Percentiles rank a stretch among this genome's conserved stretches.
These are phyloP conservation scores for Solanum etuberosum DNA, from an alignment of 257 asterid species.

Conservation along the genomic window DNA sequence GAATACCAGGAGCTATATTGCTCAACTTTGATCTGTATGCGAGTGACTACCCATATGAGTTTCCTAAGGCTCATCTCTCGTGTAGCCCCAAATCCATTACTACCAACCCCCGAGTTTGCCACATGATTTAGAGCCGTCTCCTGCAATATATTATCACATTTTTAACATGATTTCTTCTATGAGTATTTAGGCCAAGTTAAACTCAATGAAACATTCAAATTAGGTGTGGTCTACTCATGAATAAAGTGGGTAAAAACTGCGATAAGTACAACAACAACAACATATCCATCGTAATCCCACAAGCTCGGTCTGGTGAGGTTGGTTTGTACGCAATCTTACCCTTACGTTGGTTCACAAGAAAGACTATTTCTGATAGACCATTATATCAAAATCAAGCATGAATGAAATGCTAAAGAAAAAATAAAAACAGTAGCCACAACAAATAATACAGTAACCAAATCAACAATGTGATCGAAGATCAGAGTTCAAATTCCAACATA, in stretches of 20 bases:
- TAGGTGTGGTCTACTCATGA: neutral
- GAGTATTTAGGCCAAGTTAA: neutral
- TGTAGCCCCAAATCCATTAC: conserved; percentile 81
- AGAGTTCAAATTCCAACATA: neutral
- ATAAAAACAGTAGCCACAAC: neutral
- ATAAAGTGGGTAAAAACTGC: neutral
- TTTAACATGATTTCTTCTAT: neutral
- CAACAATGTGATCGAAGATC: neutral
- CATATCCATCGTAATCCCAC: neutral
- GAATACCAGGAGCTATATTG: conserved; percentile 66
- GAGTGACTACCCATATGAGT: conserved; percentile 81
- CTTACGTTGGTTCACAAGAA: neutral
- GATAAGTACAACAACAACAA: neutral
- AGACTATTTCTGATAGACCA: neutral
- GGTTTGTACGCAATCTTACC: neutral
- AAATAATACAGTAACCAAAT: neutral
- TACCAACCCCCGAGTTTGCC: conserved; percentile 57
- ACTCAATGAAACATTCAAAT: neutral
- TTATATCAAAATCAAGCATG: neutral
- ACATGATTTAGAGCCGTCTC: conserved; percentile 89
- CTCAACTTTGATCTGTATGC: conserved; percentile 55
- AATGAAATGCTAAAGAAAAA: neutral
- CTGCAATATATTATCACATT: conserved; percentile 10
- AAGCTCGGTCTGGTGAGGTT: neutral
- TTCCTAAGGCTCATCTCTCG: conserved; percentile 75